Base-by-base conservation (phyloP, 495 filamentous ascomycete species). In the Lasiosphaeriaceae sp. region DNA sequence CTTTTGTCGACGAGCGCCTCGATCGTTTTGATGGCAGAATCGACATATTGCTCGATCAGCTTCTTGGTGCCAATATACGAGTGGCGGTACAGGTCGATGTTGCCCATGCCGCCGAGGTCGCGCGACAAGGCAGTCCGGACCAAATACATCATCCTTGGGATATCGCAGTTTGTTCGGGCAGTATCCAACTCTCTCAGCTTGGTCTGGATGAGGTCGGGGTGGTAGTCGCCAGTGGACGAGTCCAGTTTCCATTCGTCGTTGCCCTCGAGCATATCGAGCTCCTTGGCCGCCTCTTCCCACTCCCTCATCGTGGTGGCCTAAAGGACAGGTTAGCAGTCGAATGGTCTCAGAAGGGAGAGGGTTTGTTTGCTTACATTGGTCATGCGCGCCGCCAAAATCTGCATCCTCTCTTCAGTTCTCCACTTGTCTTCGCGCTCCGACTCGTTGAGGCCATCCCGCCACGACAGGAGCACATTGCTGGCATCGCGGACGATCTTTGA, bases 41-140 rank as follows among this genome's bases (percentile, higher is more conserved):
- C 83, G 53, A 96, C 93, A 63, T 97, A 97, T 16, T 79, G 77
- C 70, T 96, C 92, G 56, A 96, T 90, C 46, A 97, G 71, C 31
- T 79, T 74, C 69, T 97, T 96, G 1, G 93, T 97, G 2, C 93
- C 92, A 29, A 87, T 82, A 66, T 94, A 86, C 2, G 88, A 87
- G 64, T 96, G 89, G 52, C 83, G 85, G 72, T 96, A 97, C 7
- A 97, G 81, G 45, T 83, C 80, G 11, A 86, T 78, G 68, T 92
- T 88, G 50, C 87, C 90, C 88, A 96, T 96, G 58, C 85, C 87
- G 11, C 90, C 93, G 34, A 96, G 66, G 60, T 90, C 84, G 29
- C 92, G 86, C 31, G 87, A 90, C 52, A 97, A 68, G 5, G 88
- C 77, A 0, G 92, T 96, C 39, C 92, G 85, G 35, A 96, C 77